Percentiles rank a stretch among this genome's conserved stretches.
Evolutionary conservation across 495 filamentous ascomycete genomes (phyloP).

Genomic region (Daldinia vernicosa): DNA sequence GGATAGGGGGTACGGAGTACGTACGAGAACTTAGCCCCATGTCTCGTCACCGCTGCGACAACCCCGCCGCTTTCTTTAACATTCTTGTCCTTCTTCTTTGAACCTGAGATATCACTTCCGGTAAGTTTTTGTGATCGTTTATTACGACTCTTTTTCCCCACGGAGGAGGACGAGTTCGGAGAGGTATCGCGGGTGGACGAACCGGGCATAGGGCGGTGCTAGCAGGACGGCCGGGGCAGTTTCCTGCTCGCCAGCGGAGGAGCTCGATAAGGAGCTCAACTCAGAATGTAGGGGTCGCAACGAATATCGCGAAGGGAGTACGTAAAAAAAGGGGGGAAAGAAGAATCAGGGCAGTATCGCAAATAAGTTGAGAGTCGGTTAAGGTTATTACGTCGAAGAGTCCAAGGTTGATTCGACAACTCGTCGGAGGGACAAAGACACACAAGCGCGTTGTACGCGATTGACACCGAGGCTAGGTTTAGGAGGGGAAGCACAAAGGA

Average conservation of each 20-base stretch:
- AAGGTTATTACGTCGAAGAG: slow-evolving; percentile 11
- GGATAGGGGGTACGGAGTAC: slow-evolving; percentile 34
- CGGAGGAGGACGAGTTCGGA: slow-evolving; percentile 42
- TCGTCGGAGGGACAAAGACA: slow-evolving; percentile 35
- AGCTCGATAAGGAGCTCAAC: slow-evolving; percentile 42
- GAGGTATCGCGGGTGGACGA: slow-evolving; percentile 50
- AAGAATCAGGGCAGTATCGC: slow-evolving; percentile 15
- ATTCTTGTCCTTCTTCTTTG: slow-evolving; percentile 63
- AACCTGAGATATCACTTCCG: slow-evolving; percentile 47
- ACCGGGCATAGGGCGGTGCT: slow-evolving; percentile 59
- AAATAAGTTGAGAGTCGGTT: slow-evolving; percentile 17
- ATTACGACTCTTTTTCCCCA: slow-evolving; percentile 41
- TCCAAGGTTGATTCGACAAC: slow-evolving; percentile 26
- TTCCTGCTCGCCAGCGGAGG: slow-evolving; percentile 52
- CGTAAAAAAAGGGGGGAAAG: not conserved
- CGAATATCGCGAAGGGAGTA: slow-evolving; percentile 24
- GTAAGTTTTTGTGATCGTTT: slow-evolving; percentile 47
- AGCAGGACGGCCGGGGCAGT: slow-evolving; percentile 46
- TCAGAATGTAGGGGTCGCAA: slow-evolving; percentile 32
- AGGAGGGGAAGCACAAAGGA: slow-evolving; percentile 27
- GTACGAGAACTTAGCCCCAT: slow-evolving; percentile 60
- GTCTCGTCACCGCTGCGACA: slow-evolving; percentile 62
- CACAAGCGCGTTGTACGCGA: slow-evolving; percentile 43
- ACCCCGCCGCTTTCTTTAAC: slow-evolving; percentile 60
- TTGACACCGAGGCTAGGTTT: slow-evolving; percentile 33